Evolutionary conservation across 345 rosid species (phyloP).

Genomic region (Melaleuca quinquenervia): DNA sequence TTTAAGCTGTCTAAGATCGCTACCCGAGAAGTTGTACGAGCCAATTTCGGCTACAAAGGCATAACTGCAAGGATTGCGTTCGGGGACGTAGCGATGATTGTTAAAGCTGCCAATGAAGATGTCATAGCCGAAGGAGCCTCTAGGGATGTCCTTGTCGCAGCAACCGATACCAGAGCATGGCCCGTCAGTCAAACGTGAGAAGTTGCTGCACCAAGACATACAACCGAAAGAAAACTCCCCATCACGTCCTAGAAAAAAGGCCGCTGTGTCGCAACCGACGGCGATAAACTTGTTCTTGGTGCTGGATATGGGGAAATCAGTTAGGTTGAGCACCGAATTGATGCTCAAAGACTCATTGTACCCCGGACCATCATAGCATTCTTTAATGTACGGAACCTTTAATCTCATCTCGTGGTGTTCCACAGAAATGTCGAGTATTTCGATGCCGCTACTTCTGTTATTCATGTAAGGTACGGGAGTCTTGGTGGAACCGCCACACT

Average conservation of each 20-base stretch:
- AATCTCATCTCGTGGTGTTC: neutral
- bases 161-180: constrained; percentile 15
- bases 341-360: fast-evolving
- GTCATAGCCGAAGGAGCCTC: neutral
- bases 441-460: fast-evolving
- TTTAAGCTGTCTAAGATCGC: neutral
- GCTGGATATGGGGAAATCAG: neutral
- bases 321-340: fast-evolving
- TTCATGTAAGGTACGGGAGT: neutral
- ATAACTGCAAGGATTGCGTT: constrained; percentile 14
- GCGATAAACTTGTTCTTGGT: neutral
- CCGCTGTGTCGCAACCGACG: neutral
- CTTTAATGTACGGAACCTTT: neutral
- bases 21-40: neutral
- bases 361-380: fast-evolving
- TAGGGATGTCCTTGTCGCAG: constrained; percentile 7
- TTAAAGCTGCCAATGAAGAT: fast-evolving
- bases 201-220: neutral
- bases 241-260: fast-evolving
- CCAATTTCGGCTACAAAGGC: constrained; percentile 2
- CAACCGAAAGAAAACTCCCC: neutral
- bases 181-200: neutral
- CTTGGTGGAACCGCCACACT: fast-evolving
- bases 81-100: neutral
- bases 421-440: fast-evolving